Evolutionary conservation across 495 filamentous ascomycete genomes (phyloP).

Genomic region (Xylaria bambusicola): DNA sequence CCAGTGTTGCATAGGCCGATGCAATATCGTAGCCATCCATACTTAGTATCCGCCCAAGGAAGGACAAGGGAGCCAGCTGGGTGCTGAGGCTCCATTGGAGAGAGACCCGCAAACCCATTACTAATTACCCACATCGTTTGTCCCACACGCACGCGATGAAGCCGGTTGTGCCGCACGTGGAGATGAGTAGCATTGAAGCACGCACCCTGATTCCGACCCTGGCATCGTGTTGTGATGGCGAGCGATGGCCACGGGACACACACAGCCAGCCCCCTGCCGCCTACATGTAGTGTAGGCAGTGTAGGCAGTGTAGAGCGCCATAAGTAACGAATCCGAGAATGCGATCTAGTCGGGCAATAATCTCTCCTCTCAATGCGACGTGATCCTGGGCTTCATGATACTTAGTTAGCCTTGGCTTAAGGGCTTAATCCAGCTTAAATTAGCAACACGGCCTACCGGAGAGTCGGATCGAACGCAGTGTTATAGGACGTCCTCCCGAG

Average conservation of each 20-base stretch:
- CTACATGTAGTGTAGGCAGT: too few relatives aligned
- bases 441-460: neutral
- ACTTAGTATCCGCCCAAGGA: neutral
- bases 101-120: constrained; percentile 12
- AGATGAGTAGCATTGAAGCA: constrained; percentile 4
- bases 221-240: neutral
- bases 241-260: neutral
- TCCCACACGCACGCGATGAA: neutral
- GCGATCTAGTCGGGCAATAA: constrained; percentile 1
- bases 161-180: constrained; percentile 11
- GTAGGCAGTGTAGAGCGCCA: too few relatives aligned
- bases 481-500: neutral
- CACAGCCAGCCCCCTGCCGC: too few relatives aligned
- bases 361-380: constrained; percentile 1
- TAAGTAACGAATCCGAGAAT: too few relatives aligned
- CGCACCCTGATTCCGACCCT: neutral
- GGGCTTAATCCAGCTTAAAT: neutral
- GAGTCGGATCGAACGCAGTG: constrained; percentile 5
- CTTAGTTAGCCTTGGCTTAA: neutral
- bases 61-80: neutral
- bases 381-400: neutral
- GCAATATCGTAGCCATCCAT: too few relatives aligned
- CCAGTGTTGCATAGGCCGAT: neutral
- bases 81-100: neutral
- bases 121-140: neutral